Evolutionary conservation across 495 filamentous ascomycete species (phyloP).

Genomic region (Hyaloscypha finlandica): DNA sequence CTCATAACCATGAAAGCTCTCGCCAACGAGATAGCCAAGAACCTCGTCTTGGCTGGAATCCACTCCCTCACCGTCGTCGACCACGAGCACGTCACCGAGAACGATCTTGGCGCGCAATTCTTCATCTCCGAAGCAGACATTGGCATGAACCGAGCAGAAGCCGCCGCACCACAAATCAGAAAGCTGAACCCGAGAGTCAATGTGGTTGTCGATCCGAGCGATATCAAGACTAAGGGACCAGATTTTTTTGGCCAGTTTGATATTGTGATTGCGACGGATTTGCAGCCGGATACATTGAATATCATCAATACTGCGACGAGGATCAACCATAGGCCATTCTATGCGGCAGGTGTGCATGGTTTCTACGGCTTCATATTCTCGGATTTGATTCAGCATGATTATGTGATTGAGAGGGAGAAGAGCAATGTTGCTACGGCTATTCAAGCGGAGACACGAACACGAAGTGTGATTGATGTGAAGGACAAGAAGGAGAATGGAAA

Average conservation of each 20-base stretch:
- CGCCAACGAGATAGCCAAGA: slow-evolving; percentile 96
- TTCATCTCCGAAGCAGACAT: slow-evolving; percentile 71
- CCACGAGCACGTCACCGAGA: slow-evolving; percentile 70
- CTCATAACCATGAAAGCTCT: slow-evolving; percentile 85
- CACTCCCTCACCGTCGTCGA: slow-evolving; percentile 90
- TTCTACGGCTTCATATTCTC: slow-evolving; percentile 95
- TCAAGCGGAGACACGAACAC: slow-evolving; percentile 72
- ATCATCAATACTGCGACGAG: slow-evolving; percentile 83
- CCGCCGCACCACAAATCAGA: slow-evolving; percentile 74
- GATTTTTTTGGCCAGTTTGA: slow-evolving; percentile 79
- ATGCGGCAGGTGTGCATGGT: slow-evolving; percentile 84
- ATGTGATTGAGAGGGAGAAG: slow-evolving; percentile 79
- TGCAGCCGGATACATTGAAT: slow-evolving; percentile 69
- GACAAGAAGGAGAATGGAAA: slow-evolving; percentile 73
- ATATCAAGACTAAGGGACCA: slow-evolving; percentile 62
- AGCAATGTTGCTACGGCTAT: slow-evolving; percentile 69
- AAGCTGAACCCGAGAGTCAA: slow-evolving; percentile 89
- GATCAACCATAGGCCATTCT: slow-evolving; percentile 75
- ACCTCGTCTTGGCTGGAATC: slow-evolving; percentile 93
- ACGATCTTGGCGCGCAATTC: slow-evolving; percentile 88
- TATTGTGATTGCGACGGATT: slow-evolving; percentile 88
- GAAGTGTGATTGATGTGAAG: slow-evolving; percentile 68
- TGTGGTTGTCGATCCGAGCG: slow-evolving; percentile 65
- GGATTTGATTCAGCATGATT: slow-evolving; percentile 86
- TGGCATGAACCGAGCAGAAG: slow-evolving; percentile 83